Evolutionary conservation across 1,139 yeast species (phyloP).

Genomic region (Geotrichum reessii): DNA sequence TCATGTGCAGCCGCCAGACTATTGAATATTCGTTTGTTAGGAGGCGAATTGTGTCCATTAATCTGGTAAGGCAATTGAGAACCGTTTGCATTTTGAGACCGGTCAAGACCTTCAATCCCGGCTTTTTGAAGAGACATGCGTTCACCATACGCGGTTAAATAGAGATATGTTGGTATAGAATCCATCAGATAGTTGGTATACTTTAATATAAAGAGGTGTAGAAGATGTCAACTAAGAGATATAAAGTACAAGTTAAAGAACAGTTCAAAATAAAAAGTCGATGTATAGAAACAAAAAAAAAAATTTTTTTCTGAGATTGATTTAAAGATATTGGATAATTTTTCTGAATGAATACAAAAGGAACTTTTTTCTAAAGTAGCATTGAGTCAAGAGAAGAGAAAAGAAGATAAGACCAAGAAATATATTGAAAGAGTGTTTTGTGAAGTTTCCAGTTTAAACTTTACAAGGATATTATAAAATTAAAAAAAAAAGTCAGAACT

Average conservation of each 20-base stretch:
- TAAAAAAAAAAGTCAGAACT: neutral
- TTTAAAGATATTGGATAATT: neutral
- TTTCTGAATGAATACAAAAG: too few relatives aligned
- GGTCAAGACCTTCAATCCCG: neutral
- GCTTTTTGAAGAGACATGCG: neutral
- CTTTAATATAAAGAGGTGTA: neutral
- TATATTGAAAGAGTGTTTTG: neutral
- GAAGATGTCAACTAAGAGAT: neutral
- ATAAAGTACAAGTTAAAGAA: neutral
- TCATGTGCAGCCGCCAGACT: neutral
- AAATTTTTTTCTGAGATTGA: neutral
- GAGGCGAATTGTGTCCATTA: neutral
- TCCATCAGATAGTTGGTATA: neutral
- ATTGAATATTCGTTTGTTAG: neutral
- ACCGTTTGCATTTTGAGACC: neutral
- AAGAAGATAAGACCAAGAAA: neutral
- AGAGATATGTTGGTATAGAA: slow-evolving; percentile 2
- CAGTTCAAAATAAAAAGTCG: neutral
- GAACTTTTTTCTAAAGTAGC: neutral
- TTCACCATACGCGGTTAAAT: slow-evolving; percentile 3
- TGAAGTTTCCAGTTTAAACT: neutral
- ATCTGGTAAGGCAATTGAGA: neutral
- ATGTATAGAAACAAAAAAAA: neutral
- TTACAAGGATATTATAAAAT: neutral
- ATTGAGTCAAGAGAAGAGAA: neutral